Evolutionary conservation across 2,329 filamentous ascomycete species (phyloP), one percentile per base, ranked within the genome.

Genomic region (Exophiala calicioides): DNA sequence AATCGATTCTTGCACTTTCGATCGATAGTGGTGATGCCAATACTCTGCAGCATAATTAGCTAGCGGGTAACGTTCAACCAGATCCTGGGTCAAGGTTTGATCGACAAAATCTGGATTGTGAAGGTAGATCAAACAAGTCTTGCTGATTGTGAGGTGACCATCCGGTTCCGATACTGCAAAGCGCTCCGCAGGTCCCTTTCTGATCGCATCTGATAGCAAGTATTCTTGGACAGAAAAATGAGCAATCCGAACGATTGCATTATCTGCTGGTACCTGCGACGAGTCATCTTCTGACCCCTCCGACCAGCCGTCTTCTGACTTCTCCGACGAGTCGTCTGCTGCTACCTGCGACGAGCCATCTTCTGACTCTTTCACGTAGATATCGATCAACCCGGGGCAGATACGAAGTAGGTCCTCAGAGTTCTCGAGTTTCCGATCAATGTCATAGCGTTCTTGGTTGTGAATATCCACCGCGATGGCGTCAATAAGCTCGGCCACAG

Each of bases 311-410:
- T n/a, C n/a, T n/a, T n/a, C n/a, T n/a, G n/a, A n/a, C n/a, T n/a
- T n/a, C n/a, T n/a, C n/a, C n/a, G n/a, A n/a, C n/a, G n/a, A n/a
- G n/a, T n/a, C n/a, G n/a, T n/a, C n/a, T n/a, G n/a, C n/a, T n/a
- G n/a, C n/a, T n/a, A n/a, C n/a, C n/a, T n/a, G n/a, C n/a, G n/a
- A n/a, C n/a, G n/a, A n/a, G n/a, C n/a, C n/a, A n/a, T n/a, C n/a
- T n/a, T n/a, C n/a, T n/a, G n/a, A n/a, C n/a, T n/a, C n/a, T n/a
- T n/a, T n/a, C n/a, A n/a, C n/a, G n/a, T n/a, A n/a, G n/a, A n/a
- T n/a, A n/a, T n/a, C 43, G 8, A 64, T 50, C 12, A 66, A 52
- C 1, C 60, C 58, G n/a, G 41, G 46, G 32, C 56, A 65, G 36
- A 63, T 58, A 1, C 52, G 50, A 8, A 41, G 10, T 13, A 61